Evolutionary conservation across 805 yeast species (phyloP).

Genomic region (Kazachstania africana): DNA sequence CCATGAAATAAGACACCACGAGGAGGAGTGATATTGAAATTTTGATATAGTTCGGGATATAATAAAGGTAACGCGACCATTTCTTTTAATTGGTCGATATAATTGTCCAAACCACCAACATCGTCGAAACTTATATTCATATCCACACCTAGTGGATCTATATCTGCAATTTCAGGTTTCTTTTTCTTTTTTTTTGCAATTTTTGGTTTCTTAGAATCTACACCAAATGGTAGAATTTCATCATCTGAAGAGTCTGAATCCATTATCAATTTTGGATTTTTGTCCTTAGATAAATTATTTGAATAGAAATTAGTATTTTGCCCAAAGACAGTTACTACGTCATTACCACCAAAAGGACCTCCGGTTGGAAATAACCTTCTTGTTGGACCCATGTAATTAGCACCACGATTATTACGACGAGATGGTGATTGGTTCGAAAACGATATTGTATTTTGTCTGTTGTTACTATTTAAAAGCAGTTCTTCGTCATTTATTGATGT

Average conservation of each 20-base stretch:
- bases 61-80: slow-evolving; percentile 90
- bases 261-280: slow-evolving; percentile 19
- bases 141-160: slow-evolving; percentile 87
- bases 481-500: slow-evolving; percentile 27
- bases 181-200: slow-evolving; percentile 28
- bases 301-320: slow-evolving; percentile 36
- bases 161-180: slow-evolving; percentile 63
- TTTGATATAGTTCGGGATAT: slow-evolving; percentile 87
- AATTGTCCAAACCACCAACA: slow-evolving; percentile 86
- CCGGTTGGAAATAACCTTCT: slow-evolving; percentile 82
- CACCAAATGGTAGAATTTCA: slow-evolving; percentile 39
- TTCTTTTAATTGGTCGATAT: slow-evolving; percentile 86
- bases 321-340: slow-evolving; percentile 75
- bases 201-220: slow-evolving; percentile 27
- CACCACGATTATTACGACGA: slow-evolving; percentile 28
- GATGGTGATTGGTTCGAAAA: slow-evolving; percentile 18
- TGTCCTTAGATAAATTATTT: slow-evolving; percentile 5
- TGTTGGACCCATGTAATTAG: slow-evolving; percentile 35
- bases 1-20: slow-evolving; percentile 96
- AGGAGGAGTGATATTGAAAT: slow-evolving; percentile 88
- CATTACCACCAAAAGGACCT: slow-evolving; percentile 97
- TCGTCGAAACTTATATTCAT: slow-evolving; percentile 74
- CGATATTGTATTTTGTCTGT: slow-evolving; percentile 2
- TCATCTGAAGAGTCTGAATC: slow-evolving; percentile 59
- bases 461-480: slow-evolving; percentile 13